Conservation (phyloP, 2,329 filamentous ascomycete species). For the Emergomyces pasteurianus region DNA sequence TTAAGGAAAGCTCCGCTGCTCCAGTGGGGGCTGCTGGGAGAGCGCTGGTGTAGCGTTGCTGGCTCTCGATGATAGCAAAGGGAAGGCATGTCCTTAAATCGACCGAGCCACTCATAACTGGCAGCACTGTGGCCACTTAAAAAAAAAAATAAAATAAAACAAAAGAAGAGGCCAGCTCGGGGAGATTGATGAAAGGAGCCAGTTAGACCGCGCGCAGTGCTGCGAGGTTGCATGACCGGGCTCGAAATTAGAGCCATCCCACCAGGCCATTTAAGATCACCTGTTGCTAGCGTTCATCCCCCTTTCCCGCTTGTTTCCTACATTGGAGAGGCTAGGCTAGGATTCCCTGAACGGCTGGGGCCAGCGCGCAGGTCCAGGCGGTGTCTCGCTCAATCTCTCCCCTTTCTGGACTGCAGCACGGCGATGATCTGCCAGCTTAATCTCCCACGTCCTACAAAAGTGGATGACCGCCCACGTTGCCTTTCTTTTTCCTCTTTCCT, state of each 20-base stretch:
- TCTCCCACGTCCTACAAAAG: constrained; percentile 14
- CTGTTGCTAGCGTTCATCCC: neutral
- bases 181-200: neutral
- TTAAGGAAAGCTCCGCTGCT: neutral
- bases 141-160: too few species aligned
- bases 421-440: constrained; percentile 10
- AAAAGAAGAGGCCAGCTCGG: too few species aligned
- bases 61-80: too few species aligned
- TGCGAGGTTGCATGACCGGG: neutral
- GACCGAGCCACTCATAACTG: neutral
- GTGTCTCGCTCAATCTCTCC: neutral
- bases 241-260: neutral
- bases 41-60: too few species aligned
- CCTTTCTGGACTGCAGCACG: neutral
- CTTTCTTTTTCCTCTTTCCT: constrained; percentile 14
- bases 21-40: neutral
- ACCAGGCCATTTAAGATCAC: neutral
- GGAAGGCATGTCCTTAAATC: neutral
- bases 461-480: constrained; percentile 4
- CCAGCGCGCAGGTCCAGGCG: neutral
- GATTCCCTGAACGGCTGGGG: neutral
- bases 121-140: neutral
- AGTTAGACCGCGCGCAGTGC: neutral
- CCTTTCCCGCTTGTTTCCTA: neutral
- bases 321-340: neutral